A percentile compares a stretch with the other conserved stretches of the same genome.
phyloP scores from a whole-genome alignment of 495 filamentous ascomycete species.

The Podospora australis region DNA sequence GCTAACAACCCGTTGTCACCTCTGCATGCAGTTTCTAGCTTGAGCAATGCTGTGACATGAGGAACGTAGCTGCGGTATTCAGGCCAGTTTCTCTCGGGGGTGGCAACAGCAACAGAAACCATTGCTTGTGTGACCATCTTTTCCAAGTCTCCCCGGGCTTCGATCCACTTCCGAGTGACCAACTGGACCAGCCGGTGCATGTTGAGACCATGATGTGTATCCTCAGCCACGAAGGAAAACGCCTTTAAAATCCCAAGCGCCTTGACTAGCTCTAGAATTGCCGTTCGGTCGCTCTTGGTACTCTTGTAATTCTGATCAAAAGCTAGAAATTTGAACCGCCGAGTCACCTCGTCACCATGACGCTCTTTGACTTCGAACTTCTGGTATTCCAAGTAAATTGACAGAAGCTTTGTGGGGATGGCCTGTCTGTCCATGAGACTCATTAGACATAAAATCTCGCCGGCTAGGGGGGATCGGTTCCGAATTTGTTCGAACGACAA shows the following conservation, averaged over 20 bases:
- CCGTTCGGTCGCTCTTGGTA: too few species aligned
- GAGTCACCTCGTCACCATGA: too few species aligned
- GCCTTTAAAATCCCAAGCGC: slow-evolving; percentile 35
- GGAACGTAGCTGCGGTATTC: slow-evolving; percentile 31
- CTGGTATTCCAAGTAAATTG: slow-evolving; percentile 12
- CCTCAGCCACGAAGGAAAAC: slow-evolving; percentile 33
- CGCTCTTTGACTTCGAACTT: slow-evolving; percentile 1
- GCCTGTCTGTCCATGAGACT: slow-evolving; percentile 35
- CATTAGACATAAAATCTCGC: slow-evolving; percentile 41
- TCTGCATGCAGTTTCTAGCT: neutral
- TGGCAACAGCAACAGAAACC: slow-evolving; percentile 32
- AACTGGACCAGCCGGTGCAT: slow-evolving; percentile 44
- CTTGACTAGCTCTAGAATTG: slow-evolving; percentile 23
- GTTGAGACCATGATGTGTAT: slow-evolving; percentile 20
- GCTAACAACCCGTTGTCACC: slow-evolving; percentile 11
- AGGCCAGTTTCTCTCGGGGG: slow-evolving; percentile 28
- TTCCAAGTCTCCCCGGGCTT: slow-evolving; percentile 12
- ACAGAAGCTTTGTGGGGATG: slow-evolving; percentile 34
- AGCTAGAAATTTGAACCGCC: too few species aligned
- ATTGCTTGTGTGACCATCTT: slow-evolving; percentile 29
- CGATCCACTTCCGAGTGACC: slow-evolving; percentile 40
- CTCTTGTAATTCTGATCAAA: too few species aligned
- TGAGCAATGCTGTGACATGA: slow-evolving; percentile 31
- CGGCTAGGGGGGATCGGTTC: slow-evolving; percentile 28
- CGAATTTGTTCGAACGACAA: slow-evolving; percentile 38